phyloP scores from a whole-genome alignment of 148 eudicot species.

The Rhododendron henanense region DNA sequence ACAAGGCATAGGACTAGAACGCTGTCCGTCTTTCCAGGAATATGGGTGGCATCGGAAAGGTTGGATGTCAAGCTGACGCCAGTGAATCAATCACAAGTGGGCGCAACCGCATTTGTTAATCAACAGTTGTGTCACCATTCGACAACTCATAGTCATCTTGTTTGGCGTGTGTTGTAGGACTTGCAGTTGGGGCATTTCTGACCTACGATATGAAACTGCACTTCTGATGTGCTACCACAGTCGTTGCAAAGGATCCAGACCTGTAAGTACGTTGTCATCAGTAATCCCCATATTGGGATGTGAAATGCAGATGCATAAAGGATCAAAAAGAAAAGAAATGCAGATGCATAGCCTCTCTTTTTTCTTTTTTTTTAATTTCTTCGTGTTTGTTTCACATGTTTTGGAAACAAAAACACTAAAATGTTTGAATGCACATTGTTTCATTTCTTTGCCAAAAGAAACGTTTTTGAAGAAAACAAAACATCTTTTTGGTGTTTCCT shows the following conservation, averaged over 20 bases:
- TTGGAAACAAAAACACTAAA: background rate
- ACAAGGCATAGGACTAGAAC: background rate
- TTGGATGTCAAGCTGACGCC: background rate
- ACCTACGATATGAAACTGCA: slow-evolving; percentile 69
- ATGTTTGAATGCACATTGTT: background rate
- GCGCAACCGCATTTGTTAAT: background rate
- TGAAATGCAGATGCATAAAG: background rate
- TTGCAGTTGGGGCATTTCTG: slow-evolving; percentile 75
- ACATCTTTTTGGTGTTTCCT: background rate
- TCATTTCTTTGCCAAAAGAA: background rate
- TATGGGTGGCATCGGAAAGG: background rate
- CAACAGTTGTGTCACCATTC: background rate
- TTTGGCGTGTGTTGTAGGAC: slow-evolving; percentile 86
- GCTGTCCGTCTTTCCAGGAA: background rate
- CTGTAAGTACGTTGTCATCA: slow-evolving; percentile 26
- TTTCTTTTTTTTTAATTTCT: background rate
- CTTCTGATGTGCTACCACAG: slow-evolving; percentile 64
- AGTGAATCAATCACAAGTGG: background rate
- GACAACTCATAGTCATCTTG: slow-evolving; percentile 26
- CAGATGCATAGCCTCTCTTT: background rate
- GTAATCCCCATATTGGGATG: background rate
- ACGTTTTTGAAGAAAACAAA: background rate
- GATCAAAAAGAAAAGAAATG: too few relatives aligned
- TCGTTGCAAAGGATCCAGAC: slow-evolving; percentile 84
- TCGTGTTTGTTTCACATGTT: background rate